Evolutionary conservation across 2,329 filamentous ascomycete genomes (phyloP), one percentile per base, ranked within the genome.

Genomic region (Fusarium sp.): DNA sequence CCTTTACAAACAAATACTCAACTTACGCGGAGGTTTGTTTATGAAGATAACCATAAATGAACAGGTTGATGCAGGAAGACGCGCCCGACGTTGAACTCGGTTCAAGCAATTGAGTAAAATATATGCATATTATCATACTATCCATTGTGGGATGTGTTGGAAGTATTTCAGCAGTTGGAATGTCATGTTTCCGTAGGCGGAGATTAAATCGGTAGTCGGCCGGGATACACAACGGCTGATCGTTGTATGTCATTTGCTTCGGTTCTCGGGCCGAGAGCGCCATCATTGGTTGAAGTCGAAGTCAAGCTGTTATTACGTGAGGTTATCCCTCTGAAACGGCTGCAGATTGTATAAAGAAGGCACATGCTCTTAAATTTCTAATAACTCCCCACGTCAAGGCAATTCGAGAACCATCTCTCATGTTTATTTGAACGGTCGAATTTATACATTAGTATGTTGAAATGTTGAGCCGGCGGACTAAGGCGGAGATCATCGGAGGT

Each of bases 61-160:
- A 79, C 74, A 6, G 80, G 79, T 54, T 34, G 8, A 18, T 8
- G 16, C 16, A 16, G 9, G 8, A 10, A 9, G 16, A 18, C 32
- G 18, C 6, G 16, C 16, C 16, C 16, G 9, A 34, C 32, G 32
- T 18, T 2, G 16, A 6, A 18, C 32, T 34, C 32, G 16, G 32
- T 34, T 34, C 32, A 16, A 34, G 16, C 15, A 18, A 34, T 34
- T 18, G 32, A 34, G 15, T 6, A 34, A 34, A 18, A 34, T 16
- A 34, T 34, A 18, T 10, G 18, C 32, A 34, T 8, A 18, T 18
- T 9, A 10, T 18, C 8, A 6, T 18, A 6, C 2, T 18, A 10
- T 18, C 5, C 16, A 18, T 10, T 34, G 8, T 18, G 32, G 8
- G 8, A 10, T 6, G 32, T 18, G 16, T 34, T 34, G 8, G 20